Conservation (phyloP, 2,329 filamentous ascomycete species). For the Colletotrichum coccodes region DNA sequence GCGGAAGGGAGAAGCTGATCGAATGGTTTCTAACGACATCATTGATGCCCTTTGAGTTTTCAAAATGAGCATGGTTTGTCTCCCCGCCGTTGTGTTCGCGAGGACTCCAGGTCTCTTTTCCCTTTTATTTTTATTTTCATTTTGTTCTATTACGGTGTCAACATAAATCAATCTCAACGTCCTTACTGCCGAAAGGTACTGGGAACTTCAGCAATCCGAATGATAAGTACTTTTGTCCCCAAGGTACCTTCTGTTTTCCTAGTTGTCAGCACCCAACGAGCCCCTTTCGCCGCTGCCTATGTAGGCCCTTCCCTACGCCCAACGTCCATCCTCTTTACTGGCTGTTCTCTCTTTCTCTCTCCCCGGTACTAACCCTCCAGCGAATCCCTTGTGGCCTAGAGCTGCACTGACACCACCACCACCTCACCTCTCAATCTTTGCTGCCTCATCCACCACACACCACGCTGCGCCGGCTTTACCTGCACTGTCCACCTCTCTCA, state of each 20-base stretch:
- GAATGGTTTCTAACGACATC: background rate
- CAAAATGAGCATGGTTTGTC: background rate
- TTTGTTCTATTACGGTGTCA: too few relatives aligned
- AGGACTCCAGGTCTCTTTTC: background rate
- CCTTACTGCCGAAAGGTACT: too few relatives aligned
- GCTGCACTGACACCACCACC: conserved; percentile 25
- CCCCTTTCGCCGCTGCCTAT: background rate
- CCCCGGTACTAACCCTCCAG: background rate
- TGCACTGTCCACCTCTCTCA: conserved; percentile 27
- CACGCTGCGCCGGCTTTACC: conserved; percentile 1
- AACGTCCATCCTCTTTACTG: conserved; percentile 6
- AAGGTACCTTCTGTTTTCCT: background rate
- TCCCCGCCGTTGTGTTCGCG: background rate
- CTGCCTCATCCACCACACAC: conserved; percentile 12
- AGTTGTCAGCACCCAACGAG: background rate
- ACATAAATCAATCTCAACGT: background rate
- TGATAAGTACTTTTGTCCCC: background rate
- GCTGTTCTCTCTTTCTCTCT: background rate
- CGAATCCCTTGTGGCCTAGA: conserved; percentile 16
- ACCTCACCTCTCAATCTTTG: conserved; percentile 14
- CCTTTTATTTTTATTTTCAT: background rate
- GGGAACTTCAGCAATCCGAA: too few relatives aligned
- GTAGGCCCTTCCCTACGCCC: background rate
- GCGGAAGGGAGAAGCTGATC: background rate
- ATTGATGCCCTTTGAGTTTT: background rate